Base-by-base conservation (phyloP, 192 early-diverging fungal species). In the Linnemannia hyalina region DNA sequence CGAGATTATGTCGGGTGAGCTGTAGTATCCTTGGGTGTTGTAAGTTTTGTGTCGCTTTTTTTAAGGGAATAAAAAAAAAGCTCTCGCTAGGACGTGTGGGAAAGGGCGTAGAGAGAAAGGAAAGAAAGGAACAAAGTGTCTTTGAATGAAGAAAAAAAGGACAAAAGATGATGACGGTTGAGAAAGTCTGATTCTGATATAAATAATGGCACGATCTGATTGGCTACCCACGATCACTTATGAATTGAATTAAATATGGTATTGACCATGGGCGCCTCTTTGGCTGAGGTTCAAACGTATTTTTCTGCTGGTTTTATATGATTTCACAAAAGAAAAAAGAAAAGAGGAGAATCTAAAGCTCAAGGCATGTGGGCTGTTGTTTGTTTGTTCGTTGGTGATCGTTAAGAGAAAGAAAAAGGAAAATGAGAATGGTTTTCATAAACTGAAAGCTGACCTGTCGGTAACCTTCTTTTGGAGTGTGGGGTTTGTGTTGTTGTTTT, bases 141-240 rank as follows among this genome's bases (percentile, higher is more conserved):
- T 23, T 29, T 26, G 55, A 32, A 29, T 32, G 60, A 65, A 65
- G 57, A 60, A 60, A 10, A 10, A 60, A 60, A 60, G 44, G 44
- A 46, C 44, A 46, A 52, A 65, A 65, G 60, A 65, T 65, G 60
- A 65, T 65, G 60, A 65, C 32, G 60, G 60, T 65, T 26, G 9
- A 65, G 29, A 46, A 46, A n/a, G 57, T 29, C 1, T 10, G 9
- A 32, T 9, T 32, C 10, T 16, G 26, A 65, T 4, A 65, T 4
- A 29, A 65, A 65, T 29, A 65, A 65, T 65, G 60, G 60, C 29
- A 65, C 60, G 29, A 15, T 46, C 13, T 65, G 60, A 65, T 65
- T 65, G 60, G 60, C 29, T 32, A 16, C 15, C 15, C 0, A 1
- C 15, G 2, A 22, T 15, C 3, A 6, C 3, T 49, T 49, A 49